Evolutionary conservation across 495 filamentous ascomycete genomes (phyloP), one percentile per base, ranked within the genome.

Genomic region (Aspergillus campestris): DNA sequence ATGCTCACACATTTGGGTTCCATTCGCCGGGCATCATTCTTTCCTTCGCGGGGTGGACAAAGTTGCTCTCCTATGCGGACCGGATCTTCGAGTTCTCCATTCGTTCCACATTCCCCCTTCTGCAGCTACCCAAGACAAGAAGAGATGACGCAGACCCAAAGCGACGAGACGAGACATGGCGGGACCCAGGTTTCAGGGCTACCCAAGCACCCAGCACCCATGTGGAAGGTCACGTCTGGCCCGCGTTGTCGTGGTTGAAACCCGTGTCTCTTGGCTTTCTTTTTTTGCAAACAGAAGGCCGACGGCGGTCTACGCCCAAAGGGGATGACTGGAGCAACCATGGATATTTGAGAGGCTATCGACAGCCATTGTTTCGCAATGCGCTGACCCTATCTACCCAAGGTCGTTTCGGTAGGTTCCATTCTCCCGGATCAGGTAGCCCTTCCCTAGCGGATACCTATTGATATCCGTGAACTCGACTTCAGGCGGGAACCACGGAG

Each of bases 221-320:
- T 75, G 54, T 73, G 71, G 35, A 94, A 61, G 13, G 14, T 77
- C 73, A 30, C 73, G 65, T 24, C 80, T 71, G 55, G 84, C 79
- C 79, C 72, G 32, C 18, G 18, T 24, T 24, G 39, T 34, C 45
- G 44, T 43, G 32, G 46, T 39, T 40, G 46, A 38, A 38, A 42
- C 44, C 28, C 38, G 30, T 35, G 38, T 13, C 44, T 36, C 44
- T 38, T 34, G 14, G 29, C 12, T 33, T 49, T 24, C 27, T 53
- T 48, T 40, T 13, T 11, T n/a, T 61, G 50, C 62, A 68, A 68
- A 68, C 65, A 63, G 57, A 42, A 38, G 18, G 33, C 18, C 51
- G 52, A 48, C 45, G 39, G 58, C 48, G 48, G 49, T 61, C 50
- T 55, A 46, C 37, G 34, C 42, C 39, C 24, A 40, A 40, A 40